Base-by-base conservation (phyloP, 192 early-diverging fungal species). In the Mortierella hygrophila region DNA sequence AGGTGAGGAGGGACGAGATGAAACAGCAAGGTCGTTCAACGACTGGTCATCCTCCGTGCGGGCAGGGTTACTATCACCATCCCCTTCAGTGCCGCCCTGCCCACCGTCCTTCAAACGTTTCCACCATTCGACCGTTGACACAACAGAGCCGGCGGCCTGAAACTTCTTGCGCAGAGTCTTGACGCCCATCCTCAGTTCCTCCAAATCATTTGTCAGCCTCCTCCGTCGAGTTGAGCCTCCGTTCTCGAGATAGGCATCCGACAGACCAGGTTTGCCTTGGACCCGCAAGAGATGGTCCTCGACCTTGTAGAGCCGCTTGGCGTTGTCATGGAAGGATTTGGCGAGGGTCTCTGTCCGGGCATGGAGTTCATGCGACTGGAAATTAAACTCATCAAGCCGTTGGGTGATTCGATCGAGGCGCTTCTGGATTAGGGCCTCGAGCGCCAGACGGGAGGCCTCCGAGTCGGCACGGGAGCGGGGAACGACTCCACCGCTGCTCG, bases 151-250 rank as follows among this genome's bases (percentile, higher is more conserved):
- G 37, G 84, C 84, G 0, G 41, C 75, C 52, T 86, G 84, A 41
- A 86, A 86, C 79, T 86, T 86, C 46, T 70, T 80, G 46, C 79
- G 77, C 40, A 86, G 40, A 8, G 84, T 81, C 68, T 74, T 86
- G 63, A 86, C 84, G 16, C 84, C 84, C 75, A 86, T 77, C 0
- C 65, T 72, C 42, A 81, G 20, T n/a, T 86, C 84, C 38, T 86
- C 84, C 40, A 86, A 37, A 69, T 86, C 84, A 35, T 80, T 72
- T 4, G 84, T 86, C 71, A 81, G 20, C 32, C 84, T 69, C 18
- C 84, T 73, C 13, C 15, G 68, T 15, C 52, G 42, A 46, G 37
- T 10, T 47, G n/a, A 16, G 1, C 29, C 54, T 4, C 38, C 82
- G 70, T 68, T 47, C 13, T 71, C 77, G 29, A 75, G 35, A 37